Base-by-base conservation (phyloP, 2,329 filamentous ascomycete species). In the Aspergillus tamarii region DNA sequence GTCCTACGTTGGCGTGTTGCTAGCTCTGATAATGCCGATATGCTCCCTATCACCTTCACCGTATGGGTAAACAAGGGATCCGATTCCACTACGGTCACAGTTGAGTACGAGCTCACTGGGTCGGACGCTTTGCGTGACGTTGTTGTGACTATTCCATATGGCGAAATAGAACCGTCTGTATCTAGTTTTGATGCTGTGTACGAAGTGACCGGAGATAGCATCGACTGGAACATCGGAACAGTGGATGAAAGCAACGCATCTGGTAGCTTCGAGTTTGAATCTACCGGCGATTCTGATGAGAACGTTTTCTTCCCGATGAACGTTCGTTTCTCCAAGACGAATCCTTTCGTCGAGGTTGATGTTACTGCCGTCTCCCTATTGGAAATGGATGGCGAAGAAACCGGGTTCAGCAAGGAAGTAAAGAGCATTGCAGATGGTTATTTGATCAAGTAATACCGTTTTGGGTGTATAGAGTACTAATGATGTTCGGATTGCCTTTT, bases 281-380 rank as follows among this genome's bases (percentile, higher is more conserved):
- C 93, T 1, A 89, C 92, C 12, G 87, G 89, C 61, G 92, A 94
- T 69, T 88, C 89, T 61, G 92, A 94, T 71, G 95, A 98, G 76
- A 90, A 92, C 62, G 94, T 97, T 72, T 98, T 98, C 83, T 99
- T 99, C 88, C 95, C 95, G 1, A 98, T 99, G 94, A 90, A 87
- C 60, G 89, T 98, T 65, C 87, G 89, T 60, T 99, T 99, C 81
- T 89, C 88, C 67, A 97, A 96, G 85, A 86, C 88, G 48, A 88
- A 86, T 63, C 94, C 95, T 32, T 97, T 92, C 78, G 87, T 98
- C 57, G 93, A 97, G 73, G 92, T 99, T 67, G 93, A 97, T 82
- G 94, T 98, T 55, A 74, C 72, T 32, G 70, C 73, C 57, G 79
- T 80, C 26, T 76, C 76, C n/a, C 66, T 82, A 41, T 65, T 83